phyloP scores from a whole-genome alignment of 805 yeast species.

The Monosporozyma servazzii region DNA sequence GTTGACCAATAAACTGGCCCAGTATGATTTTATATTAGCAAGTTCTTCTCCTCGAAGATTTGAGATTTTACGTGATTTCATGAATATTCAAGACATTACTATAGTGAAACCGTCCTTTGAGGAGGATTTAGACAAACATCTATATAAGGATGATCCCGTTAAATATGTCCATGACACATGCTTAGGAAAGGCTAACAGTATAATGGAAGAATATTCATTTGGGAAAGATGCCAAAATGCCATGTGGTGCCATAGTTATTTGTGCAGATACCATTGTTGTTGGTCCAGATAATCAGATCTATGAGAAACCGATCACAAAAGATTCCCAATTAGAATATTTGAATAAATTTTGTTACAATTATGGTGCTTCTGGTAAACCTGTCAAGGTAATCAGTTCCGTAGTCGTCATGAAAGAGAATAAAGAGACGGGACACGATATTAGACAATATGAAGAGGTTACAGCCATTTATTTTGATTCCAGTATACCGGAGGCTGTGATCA shows the following conservation, averaged over 20 bases:
- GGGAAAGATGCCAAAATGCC: constrained; percentile 2
- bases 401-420: constrained; percentile 14
- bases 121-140: constrained; percentile 59
- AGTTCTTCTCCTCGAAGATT: constrained; percentile 77
- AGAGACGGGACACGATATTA: neutral
- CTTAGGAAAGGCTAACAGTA: constrained; percentile 53
- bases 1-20: neutral
- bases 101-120: constrained; percentile 60
- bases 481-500: constrained; percentile 46
- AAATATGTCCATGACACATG: constrained; percentile 68
- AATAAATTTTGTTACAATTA: constrained; percentile 37
- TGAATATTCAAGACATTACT: constrained; percentile 40
- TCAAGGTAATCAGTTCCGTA: constrained; percentile 48
- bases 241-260: constrained; percentile 30
- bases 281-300: constrained; percentile 49
- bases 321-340: constrained; percentile 43
- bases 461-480: constrained; percentile 33
- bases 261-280: constrained; percentile 76
- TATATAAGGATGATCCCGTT: constrained; percentile 13
- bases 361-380: constrained; percentile 28
- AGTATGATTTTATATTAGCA: constrained; percentile 49
- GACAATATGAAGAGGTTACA: constrained; percentile 35
- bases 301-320: constrained; percentile 68
- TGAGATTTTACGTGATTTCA: constrained; percentile 51
- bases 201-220: constrained; percentile 35